Base-by-base conservation (phyloP, 805 yeast species). In the Cyberlindnera mrakii region DNA sequence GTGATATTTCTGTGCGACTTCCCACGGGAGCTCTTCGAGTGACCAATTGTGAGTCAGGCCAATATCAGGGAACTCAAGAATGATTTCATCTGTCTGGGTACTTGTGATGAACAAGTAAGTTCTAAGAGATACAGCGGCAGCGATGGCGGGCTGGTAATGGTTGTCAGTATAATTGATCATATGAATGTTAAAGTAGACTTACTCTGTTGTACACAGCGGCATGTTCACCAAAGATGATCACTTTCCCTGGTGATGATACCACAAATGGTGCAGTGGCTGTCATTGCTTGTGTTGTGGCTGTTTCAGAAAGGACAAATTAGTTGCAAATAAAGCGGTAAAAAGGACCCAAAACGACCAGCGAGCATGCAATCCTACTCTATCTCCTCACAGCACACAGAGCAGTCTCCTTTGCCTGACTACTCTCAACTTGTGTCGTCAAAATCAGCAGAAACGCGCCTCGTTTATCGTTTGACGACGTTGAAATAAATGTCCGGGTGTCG, bases 221-320 rank as follows among this genome's bases (percentile, higher is more conserved):
- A 58, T 93, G 99, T 59, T 93, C 99, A 18, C 99, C 99, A 62
- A 90, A 93, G 30, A 93, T 72, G 53, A 93, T 93, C 36, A 89
- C 96, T 58, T 93, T 93, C 4, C 99, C 99, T 0, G 99, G 99
- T 1, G 99, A 93, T 42, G 96, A 85, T 2, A 88, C 86, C 40
- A 78, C 64, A 61, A 90, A 87, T 16, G 88, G 85, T 1, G 54
- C 41, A 30, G 33, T 14, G 13, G 29, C 15, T 10, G 34, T 27
- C 39, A 37, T 37, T 15, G 10, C 18, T 11, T 23, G 27, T 11
- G 20, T 27, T 17, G 23, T 17, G 25, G 25, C 1, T 23, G 27
- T 10, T 23, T 23, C 27, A 23, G 9, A 3, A 23, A 23, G 27
- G 27, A 11, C 9, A 23, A 23, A 23, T 23, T 23, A 23, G 9